Base-by-base conservation (phyloP, 169 alveolate species). In the Miamiensis avidus region DNA sequence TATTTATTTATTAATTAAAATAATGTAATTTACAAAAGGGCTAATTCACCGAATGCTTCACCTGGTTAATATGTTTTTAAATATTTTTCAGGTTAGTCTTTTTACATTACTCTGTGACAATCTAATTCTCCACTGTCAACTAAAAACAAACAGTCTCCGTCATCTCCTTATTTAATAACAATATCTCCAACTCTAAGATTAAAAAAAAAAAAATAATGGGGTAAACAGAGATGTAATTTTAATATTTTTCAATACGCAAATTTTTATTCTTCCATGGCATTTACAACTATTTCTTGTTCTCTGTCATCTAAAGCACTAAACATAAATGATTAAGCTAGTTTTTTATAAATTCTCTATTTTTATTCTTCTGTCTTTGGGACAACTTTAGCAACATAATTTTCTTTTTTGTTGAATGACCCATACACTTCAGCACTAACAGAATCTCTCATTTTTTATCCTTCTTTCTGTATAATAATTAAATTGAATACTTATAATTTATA, bases 351-450 rank as follows among this genome's bases (percentile, higher is more conserved):
- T 65, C 97, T 95, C 34, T 65, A 88, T 76, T 89, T 95, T 94
- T 90, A 97, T 75, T 97, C 99, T 74, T 88, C 92, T 33, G 95
- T 82, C 90, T 97, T 97, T 69, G 90, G 89, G 69, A 97, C 89
- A 49, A 96, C 96, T 27, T 97, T 97, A 1, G 99, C 97, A 72
- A 87, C 91, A 88, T 96, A 98, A 32, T 95, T 97, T 88, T 92
- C 96, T 88, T 95, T 95, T 83, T 97, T 96, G 82, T 98, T 97
- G 97, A 98, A 96, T 31, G 91, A 90, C 28, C 99, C 99, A 89
- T 95, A 97, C 15, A 98, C 99, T 92, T 98, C 99, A 4, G 99
- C 98, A 34, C 97, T 88, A 73, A 97, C 98, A 76, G 97, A 93
- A 73, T 92, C 94, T 34, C 97, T 93, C 74, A 81, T 82, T 69